Evolutionary conservation across 768 basidiomycete species (phyloP).

Genomic region (Macrolepiota fuliginosa): DNA sequence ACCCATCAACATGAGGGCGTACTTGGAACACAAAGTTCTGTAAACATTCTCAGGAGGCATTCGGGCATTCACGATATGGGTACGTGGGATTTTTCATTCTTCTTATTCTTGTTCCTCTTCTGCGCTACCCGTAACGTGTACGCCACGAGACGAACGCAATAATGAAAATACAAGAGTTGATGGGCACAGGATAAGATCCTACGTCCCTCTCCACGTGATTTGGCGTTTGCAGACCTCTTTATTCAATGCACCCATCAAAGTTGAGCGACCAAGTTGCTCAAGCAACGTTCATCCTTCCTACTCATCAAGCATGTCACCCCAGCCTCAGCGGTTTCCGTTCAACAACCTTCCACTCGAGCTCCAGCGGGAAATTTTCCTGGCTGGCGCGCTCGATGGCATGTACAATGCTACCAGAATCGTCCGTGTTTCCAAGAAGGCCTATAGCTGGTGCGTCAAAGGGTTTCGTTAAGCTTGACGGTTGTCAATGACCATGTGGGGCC

Average conservation of each 20-base stretch:
- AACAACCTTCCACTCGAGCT: conserved; percentile 36
- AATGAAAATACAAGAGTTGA: conserved; percentile 13
- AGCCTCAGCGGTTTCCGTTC: conserved; percentile 23
- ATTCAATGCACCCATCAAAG: conserved; percentile 13
- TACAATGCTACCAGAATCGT: conserved; percentile 27
- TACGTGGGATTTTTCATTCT: conserved; percentile 4
- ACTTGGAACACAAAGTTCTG: not conserved
- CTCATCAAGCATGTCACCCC: conserved; percentile 18
- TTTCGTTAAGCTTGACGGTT: not conserved
- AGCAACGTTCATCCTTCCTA: conserved; percentile 19
- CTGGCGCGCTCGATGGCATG: conserved; percentile 26
- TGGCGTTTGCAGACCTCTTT: conserved; percentile 23
- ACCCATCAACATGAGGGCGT: not conserved
- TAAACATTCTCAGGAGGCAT: conserved; percentile 11
- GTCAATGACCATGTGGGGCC: conserved; percentile 3
- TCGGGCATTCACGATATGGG: not conserved
- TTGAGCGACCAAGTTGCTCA: conserved; percentile 25
- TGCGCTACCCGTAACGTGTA: not conserved
- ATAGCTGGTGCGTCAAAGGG: conserved; percentile 27
- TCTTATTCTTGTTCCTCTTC: not conserved
- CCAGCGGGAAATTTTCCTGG: conserved; percentile 36
- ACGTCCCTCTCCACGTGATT: conserved; percentile 28
- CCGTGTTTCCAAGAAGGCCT: conserved; percentile 32
- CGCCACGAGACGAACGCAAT: conserved; percentile 16
- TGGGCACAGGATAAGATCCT: conserved; percentile 9